phyloP scores from a whole-genome alignment of 2,329 filamentous ascomycete species.

The Alternaria hordeiaustralica region DNA sequence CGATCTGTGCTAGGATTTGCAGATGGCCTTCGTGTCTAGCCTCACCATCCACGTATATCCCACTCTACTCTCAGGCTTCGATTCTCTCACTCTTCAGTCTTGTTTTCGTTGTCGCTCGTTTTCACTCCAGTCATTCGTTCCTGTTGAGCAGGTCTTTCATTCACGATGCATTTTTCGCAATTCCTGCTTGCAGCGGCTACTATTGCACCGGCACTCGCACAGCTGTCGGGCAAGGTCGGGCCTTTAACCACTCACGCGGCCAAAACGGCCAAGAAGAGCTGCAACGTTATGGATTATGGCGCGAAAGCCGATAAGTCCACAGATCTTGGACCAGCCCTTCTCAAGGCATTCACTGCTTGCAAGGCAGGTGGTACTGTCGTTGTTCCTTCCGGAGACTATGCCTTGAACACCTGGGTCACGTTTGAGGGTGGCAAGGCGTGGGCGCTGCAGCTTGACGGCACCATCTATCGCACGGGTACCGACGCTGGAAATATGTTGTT shows the following conservation, averaged over 20 bases:
- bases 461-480: constrained; percentile 60
- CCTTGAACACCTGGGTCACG: constrained; percentile 58
- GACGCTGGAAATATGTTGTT: constrained; percentile 62
- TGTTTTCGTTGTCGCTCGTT: constrained; percentile 9
- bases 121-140: constrained; percentile 21
- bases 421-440: constrained; percentile 56
- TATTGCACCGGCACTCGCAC: constrained; percentile 28
- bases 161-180: constrained; percentile 34
- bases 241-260: constrained; percentile 38
- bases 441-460: constrained; percentile 61
- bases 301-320: constrained; percentile 59
- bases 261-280: constrained; percentile 58
- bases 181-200: constrained; percentile 29
- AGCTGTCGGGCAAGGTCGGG: constrained; percentile 45
- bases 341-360: constrained; percentile 59
- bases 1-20: background rate
- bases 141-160: constrained; percentile 31
- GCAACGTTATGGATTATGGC: constrained; percentile 61
- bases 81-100: background rate
- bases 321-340: constrained; percentile 58
- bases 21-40: background rate
- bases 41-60: background rate
- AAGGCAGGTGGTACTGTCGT: constrained; percentile 59
- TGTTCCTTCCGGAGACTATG: constrained; percentile 59
- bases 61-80: constrained; percentile 3